phyloP scores from a whole-genome alignment of 2,329 filamentous ascomycete genomes.

The Hypoxylon sp. region DNA sequence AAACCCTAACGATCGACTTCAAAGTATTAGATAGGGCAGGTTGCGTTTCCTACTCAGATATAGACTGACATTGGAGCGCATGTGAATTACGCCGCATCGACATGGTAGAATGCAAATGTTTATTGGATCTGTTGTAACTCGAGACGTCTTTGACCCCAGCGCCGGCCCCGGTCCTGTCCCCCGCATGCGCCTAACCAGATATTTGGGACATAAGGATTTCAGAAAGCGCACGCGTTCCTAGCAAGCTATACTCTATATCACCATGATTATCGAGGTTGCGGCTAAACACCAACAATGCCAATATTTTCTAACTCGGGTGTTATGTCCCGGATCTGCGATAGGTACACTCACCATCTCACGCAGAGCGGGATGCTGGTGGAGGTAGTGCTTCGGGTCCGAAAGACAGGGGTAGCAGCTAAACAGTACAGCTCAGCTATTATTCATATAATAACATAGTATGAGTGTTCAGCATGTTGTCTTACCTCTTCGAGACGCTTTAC shows the following conservation, averaged over 20 bases:
- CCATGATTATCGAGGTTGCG: constrained; percentile 4
- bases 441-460: too few species aligned
- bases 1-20: too few species aligned
- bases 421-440: too few species aligned
- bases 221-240: constrained; percentile 5
- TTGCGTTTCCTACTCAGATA: too few species aligned
- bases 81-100: too few species aligned
- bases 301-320: too few species aligned
- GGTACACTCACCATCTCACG: constrained; percentile 4
- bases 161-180: neutral
- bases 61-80: too few species aligned
- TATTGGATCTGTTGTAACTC: constrained; percentile 24
- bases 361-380: constrained; percentile 43
- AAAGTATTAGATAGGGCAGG: too few species aligned
- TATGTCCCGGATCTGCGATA: too few species aligned
- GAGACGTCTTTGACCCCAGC: too few species aligned
- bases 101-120: too few species aligned
- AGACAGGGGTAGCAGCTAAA: constrained; percentile 71
- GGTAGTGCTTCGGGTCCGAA: constrained; percentile 71
- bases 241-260: constrained; percentile 10
- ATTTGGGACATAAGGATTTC: constrained; percentile 2
- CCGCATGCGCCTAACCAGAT: constrained; percentile 16
- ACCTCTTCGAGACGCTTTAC: constrained; percentile 75
- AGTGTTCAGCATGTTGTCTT: constrained; percentile 44
- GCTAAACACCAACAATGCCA: neutral